A percentile compares a stretch with the other conserved stretches of the same genome.
Conservation (phyloP, 2,329 filamentous ascomycete genomes). For the Aspergillus sp. region DNA sequence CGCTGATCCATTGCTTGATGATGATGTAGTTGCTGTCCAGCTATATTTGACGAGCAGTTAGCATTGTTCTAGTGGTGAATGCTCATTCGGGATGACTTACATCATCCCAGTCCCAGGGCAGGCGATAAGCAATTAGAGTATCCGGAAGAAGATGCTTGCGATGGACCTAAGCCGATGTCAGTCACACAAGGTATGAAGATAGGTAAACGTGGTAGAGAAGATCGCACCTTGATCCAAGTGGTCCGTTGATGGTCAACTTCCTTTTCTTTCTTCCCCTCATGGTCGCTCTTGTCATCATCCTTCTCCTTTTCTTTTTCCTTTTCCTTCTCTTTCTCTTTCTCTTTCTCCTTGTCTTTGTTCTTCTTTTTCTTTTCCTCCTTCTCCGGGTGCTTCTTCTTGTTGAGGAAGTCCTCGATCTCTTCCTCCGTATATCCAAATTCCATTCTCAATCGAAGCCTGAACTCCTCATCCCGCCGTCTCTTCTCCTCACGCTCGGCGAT, state of each 20-base stretch:
- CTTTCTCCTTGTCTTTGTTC: constrained; percentile 39
- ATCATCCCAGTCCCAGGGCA: constrained; percentile 49
- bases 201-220: neutral
- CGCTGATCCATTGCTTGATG: constrained; percentile 71
- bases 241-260: constrained; percentile 25
- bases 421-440: constrained; percentile 43
- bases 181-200: neutral
- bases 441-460: constrained; percentile 37
- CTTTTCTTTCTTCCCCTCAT: constrained; percentile 27
- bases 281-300: constrained; percentile 27
- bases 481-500: constrained; percentile 34
- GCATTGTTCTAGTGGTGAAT: neutral
- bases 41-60: constrained; percentile 28
- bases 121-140: constrained; percentile 46
- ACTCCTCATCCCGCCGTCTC: constrained; percentile 31
- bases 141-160: constrained; percentile 47
- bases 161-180: constrained; percentile 38
- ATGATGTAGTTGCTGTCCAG: constrained; percentile 67
- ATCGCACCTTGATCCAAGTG: constrained; percentile 46
- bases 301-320: constrained; percentile 35
- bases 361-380: constrained; percentile 22
- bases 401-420: constrained; percentile 43
- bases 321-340: constrained; percentile 33
- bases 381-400: constrained; percentile 37
- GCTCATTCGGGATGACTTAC: constrained; percentile 30